Conservation (phyloP, 2,329 filamentous ascomycete species). For the Venturia pyrina region DNA sequence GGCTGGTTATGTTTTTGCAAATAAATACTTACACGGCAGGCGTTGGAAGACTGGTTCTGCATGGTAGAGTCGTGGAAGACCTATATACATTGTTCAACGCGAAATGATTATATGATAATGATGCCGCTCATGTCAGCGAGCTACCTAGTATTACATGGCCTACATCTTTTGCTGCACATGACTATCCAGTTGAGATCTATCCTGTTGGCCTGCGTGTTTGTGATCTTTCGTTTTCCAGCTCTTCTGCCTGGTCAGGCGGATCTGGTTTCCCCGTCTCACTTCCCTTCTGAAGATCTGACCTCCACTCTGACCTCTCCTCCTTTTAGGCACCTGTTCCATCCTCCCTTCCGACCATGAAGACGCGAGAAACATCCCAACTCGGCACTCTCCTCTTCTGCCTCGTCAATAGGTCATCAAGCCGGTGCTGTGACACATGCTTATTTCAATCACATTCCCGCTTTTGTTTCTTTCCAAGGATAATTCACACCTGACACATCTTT, state of each 20-base stretch:
- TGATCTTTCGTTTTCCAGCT: not conserved
- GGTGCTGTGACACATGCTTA: too few relatives aligned
- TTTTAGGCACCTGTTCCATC: not conserved
- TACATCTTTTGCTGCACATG: conserved; percentile 6
- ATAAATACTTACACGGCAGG: not conserved
- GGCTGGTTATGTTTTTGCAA: not conserved
- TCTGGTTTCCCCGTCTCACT: not conserved
- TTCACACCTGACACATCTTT: conserved; percentile 62
- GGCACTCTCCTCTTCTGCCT: not conserved
- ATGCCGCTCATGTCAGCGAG: not conserved
- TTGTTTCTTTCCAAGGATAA: conserved; percentile 50
- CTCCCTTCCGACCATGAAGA: not conserved
- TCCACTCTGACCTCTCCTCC: not conserved
- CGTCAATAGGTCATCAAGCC: not conserved
- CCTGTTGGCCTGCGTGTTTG: not conserved
- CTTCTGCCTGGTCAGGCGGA: not conserved
- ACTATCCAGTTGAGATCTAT: conserved; percentile 2
- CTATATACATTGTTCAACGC: not conserved
- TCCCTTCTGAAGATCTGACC: not conserved
- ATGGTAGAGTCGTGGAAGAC: not conserved
- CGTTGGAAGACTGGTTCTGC: not conserved
- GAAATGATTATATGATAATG: not conserved
- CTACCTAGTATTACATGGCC: not conserved
- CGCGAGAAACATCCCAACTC: not conserved
- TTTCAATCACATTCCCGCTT: conserved; percentile 9